phyloP scores from a whole-genome alignment of 1,139 yeast genomes.

The Debaryomyces fabryi region DNA sequence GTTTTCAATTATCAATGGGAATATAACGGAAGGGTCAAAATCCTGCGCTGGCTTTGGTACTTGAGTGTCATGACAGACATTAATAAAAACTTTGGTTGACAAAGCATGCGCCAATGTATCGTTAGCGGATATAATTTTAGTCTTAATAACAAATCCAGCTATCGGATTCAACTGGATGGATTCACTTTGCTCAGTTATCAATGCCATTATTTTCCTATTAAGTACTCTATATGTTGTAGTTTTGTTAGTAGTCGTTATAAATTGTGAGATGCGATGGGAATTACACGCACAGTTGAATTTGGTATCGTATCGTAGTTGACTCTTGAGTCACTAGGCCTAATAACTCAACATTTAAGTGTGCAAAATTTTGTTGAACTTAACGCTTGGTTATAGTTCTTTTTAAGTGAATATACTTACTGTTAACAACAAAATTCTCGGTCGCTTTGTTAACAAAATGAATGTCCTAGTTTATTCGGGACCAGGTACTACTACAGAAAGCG shows the following conservation, averaged over 20 bases:
- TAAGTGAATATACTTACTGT: background rate
- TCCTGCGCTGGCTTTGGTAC: slow-evolving; percentile 57
- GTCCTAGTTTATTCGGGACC: slow-evolving; percentile 82
- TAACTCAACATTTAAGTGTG: background rate
- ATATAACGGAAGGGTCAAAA: slow-evolving; percentile 60
- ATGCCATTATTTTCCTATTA: slow-evolving; percentile 10
- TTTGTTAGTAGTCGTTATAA: background rate
- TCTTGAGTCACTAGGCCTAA: background rate
- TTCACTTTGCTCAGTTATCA: slow-evolving; percentile 23
- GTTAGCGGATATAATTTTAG: slow-evolving; percentile 45
- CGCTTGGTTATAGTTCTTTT: background rate
- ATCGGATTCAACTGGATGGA: slow-evolving; percentile 40
- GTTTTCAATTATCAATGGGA: slow-evolving; percentile 67
- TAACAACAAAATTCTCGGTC: background rate
- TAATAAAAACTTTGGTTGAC: slow-evolving; percentile 73
- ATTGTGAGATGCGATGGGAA: slow-evolving; percentile 1
- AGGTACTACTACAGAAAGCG: slow-evolving; percentile 87
- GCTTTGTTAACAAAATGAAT: slow-evolving; percentile 51
- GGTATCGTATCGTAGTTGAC: background rate
- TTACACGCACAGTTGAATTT: slow-evolving; percentile 3
- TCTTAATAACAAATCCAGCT: slow-evolving; percentile 69
- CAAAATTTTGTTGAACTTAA: background rate
- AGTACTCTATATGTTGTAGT: background rate
- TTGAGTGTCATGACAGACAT: slow-evolving; percentile 65
- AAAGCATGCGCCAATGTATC: slow-evolving; percentile 24